phyloP scores from a whole-genome alignment of 1,284 basidiomycete genomes.

The Somion occarium region DNA sequence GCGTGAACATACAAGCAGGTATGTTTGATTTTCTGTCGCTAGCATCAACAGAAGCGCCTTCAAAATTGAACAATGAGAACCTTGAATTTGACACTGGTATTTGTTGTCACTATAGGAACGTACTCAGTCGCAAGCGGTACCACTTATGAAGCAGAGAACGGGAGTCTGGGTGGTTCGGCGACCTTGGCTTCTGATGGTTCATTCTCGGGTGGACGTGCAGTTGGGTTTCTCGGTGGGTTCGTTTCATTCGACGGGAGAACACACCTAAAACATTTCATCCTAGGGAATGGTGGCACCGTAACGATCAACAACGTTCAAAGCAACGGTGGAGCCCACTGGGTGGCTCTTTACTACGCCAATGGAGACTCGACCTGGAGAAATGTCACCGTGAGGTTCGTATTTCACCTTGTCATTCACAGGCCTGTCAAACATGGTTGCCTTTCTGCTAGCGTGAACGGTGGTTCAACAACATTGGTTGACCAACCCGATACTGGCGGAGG shows the following conservation, averaged over 20 bases:
- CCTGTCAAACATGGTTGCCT: not conserved
- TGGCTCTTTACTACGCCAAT: constrained; percentile 55
- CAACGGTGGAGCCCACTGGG: constrained; percentile 50
- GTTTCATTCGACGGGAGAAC: not conserved
- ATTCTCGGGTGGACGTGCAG: constrained; percentile 49
- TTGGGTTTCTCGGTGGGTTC: constrained; percentile 51
- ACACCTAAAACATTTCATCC: not conserved
- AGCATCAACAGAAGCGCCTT: not conserved
- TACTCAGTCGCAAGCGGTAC: constrained; percentile 48
- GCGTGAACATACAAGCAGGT: constrained; percentile 42
- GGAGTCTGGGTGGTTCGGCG: constrained; percentile 46
- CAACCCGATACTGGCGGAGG: constrained; percentile 55
- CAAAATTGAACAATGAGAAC: too few species aligned
- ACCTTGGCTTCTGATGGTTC: constrained; percentile 36
- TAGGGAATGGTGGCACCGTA: constrained; percentile 53
- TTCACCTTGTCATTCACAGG: not conserved
- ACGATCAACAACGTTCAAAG: constrained; percentile 56
- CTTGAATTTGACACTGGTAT: not conserved
- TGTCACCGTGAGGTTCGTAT: constrained; percentile 49
- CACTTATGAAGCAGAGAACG: constrained; percentile 52
- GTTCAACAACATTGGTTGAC: constrained; percentile 43
- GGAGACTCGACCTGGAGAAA: constrained; percentile 54
- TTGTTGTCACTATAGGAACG: constrained; percentile 30
- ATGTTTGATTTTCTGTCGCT: constrained; percentile 6
- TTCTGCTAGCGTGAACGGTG: constrained; percentile 48